Percentiles rank a stretch among this genome's conserved stretches.
phyloP scores from a whole-genome alignment of 1,284 basidiomycete genomes.

The Melampsora americana region DNA sequence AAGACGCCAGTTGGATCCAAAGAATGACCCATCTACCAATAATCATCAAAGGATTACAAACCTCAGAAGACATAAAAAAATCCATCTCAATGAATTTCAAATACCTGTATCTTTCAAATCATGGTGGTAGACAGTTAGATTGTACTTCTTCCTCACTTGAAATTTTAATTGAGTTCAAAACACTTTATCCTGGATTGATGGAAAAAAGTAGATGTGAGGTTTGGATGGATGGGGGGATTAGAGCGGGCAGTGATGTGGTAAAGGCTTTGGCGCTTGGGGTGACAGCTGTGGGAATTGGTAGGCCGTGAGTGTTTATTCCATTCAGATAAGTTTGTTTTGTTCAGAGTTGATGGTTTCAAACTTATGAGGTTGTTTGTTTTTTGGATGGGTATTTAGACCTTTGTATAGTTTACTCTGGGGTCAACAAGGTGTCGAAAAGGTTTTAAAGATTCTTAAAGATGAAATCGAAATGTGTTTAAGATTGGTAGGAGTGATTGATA shows the following conservation, averaged over 20 bases:
- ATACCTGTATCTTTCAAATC: slow-evolving; percentile 57
- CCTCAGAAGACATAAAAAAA: slow-evolving; percentile 55
- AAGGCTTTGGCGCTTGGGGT: slow-evolving; percentile 53
- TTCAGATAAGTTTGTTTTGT: not conserved
- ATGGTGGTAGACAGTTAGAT: slow-evolving; percentile 53
- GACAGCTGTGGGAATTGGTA: slow-evolving; percentile 48
- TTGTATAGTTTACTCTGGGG: not conserved
- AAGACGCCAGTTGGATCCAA: not conserved
- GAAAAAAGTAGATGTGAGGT: slow-evolving; percentile 48
- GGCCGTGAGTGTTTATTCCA: not conserved
- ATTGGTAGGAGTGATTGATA: not conserved
- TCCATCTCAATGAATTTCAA: slow-evolving; percentile 56
- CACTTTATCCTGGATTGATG: too few species aligned
- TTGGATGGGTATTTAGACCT: not conserved
- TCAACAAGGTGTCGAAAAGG: not conserved
- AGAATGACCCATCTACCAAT: not conserved
- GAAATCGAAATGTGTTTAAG: not conserved
- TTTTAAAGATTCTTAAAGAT: not conserved
- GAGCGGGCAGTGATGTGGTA: slow-evolving; percentile 51
- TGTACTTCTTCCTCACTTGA: slow-evolving; percentile 49
- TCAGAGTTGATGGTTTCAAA: not conserved
- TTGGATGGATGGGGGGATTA: slow-evolving; percentile 53
- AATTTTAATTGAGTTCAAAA: slow-evolving; percentile 52
- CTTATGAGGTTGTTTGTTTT: not conserved
- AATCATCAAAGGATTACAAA: slow-evolving; percentile 55